Evolutionary conservation across 2,329 filamentous ascomycete species (phyloP), one percentile per base, ranked within the genome.

Genomic region (Paecilomyces dactylethromorphus): DNA sequence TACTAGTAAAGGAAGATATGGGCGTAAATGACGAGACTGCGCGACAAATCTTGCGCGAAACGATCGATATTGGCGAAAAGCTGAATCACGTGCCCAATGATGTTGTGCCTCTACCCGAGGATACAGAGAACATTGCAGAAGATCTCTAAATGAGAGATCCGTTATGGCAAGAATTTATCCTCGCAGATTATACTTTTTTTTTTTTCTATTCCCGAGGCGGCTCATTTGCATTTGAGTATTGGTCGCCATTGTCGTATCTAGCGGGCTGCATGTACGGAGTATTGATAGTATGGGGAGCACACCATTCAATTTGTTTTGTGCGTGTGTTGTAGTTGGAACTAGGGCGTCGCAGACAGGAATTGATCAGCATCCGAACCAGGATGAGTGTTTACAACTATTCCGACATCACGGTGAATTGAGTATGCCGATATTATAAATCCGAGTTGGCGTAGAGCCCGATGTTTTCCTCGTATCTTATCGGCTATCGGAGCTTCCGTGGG

Each of bases 71-170:
- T 54, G 90, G 89, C 0, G 81, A 87, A 65, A 76, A 90, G 63
- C 67, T 93, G 56, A 82, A 91, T 64, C 86, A 87, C 61, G 87
- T 88, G 58, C 74, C 79, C 54, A 82, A 83, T 56, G 85, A 88
- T 66, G 72, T 82, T 51, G 76, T 85, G 21, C 65, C 63, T 3
- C 26, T 68, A 26, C 60, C 61, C 12, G 63, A 60, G 18, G 60
- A 69, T 11, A 54, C 51, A 10, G 52, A 59, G 18, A 56, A 55
- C 18, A 6, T 49, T 35, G 49, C 15, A 10, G 18, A 18, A 45
- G 39, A 45, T 45, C n/a, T 45, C 39, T 2, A 8, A 45, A 45
- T 8, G n/a, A 13, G 39, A 5, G 39, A 45, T 45, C 35, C 6
- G 35, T n/a, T 7, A 18, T 45, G 15, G 8, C 8, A 7, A 2